Conservation (phyloP, 257 asterid species). For the Ilex asprella region DNA sequence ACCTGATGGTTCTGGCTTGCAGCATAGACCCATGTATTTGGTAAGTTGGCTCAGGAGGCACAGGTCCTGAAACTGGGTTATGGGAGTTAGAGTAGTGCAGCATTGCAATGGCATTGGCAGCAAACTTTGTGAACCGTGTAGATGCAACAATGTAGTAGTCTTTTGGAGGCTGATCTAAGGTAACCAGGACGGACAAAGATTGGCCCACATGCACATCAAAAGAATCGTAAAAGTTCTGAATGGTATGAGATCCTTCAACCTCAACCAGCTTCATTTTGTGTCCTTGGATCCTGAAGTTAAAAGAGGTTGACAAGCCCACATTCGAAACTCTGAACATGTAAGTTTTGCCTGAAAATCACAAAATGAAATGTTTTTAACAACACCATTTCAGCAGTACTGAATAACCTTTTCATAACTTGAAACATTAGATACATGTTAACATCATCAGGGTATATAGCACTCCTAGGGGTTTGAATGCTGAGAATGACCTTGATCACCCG, state of each 20-base stretch:
- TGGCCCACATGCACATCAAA: slow-evolving; percentile 88
- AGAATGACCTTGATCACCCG: slow-evolving; percentile 61
- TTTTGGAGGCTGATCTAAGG: slow-evolving; percentile 69
- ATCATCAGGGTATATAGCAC: no score
- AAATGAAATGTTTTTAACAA: background rate
- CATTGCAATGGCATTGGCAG: slow-evolving; percentile 44
- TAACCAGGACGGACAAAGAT: slow-evolving; percentile 63
- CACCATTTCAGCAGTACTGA: background rate
- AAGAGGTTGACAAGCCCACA: slow-evolving; percentile 56
- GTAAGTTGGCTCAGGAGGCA: slow-evolving; percentile 54
- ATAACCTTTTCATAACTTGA: no score
- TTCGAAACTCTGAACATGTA: slow-evolving; percentile 91
- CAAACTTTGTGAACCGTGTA: slow-evolving; percentile 51
- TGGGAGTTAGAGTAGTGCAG: slow-evolving; percentile 68
- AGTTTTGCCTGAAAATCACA: slow-evolving; percentile 50
- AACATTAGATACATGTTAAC: no score
- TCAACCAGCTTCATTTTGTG: slow-evolving; percentile 83
- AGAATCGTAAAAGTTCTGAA: slow-evolving; percentile 66
- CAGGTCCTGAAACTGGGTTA: slow-evolving; percentile 53
- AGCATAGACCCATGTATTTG: slow-evolving; percentile 60
- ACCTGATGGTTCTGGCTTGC: slow-evolving; percentile 90
- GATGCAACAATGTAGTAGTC: slow-evolving; percentile 85
- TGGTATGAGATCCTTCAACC: slow-evolving; percentile 88
- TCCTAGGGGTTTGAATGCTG: no score
- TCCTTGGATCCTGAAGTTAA: slow-evolving; percentile 87